These are phyloP conservation scores for Ganoderma meredithae DNA, from an alignment of 1,284 basidiomycete genomes.

Conservation along the genomic window DNA sequence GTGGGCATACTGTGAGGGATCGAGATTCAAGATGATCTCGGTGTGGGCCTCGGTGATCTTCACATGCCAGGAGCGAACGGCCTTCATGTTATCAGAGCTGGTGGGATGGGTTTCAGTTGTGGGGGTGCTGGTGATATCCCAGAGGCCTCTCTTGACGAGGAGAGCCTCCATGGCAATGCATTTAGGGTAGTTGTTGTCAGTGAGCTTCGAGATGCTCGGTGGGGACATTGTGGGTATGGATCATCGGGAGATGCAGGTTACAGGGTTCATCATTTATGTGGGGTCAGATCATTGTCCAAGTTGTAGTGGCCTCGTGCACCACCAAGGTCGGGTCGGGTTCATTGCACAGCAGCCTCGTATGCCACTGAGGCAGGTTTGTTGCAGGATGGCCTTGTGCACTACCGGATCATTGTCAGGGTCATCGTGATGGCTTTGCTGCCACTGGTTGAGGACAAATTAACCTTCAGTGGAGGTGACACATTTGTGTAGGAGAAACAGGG, in stretches of 20 bases:
- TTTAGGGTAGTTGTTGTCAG: slow-evolving; percentile 40
- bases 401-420: slow-evolving; percentile 8
- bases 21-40: slow-evolving; percentile 42
- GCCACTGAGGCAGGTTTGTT: no score
- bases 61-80: slow-evolving; percentile 19
- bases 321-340: background rate
- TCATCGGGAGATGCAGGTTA: background rate
- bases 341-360: background rate
- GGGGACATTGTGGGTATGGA: slow-evolving; percentile 10
- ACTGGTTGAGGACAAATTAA: slow-evolving; percentile 16
- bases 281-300: background rate
- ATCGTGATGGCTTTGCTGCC: slow-evolving; percentile 11
- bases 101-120: slow-evolving; percentile 11
- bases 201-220: slow-evolving; percentile 15
- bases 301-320: background rate
- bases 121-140: slow-evolving; percentile 16
- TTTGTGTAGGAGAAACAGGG: slow-evolving; percentile 1
- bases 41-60: slow-evolving; percentile 41
- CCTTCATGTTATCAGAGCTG: slow-evolving; percentile 19
- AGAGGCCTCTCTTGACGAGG: slow-evolving; percentile 39
- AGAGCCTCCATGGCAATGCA: slow-evolving; percentile 44
- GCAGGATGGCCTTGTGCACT: background rate
- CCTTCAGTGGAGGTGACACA: slow-evolving; percentile 18
- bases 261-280: slow-evolving; percentile 3
- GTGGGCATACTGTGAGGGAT: slow-evolving; percentile 44